Evolutionary conservation across 2,329 filamentous ascomycete species (phyloP), one percentile per base, ranked within the genome.

Genomic region (Tolypocladium amazonense): DNA sequence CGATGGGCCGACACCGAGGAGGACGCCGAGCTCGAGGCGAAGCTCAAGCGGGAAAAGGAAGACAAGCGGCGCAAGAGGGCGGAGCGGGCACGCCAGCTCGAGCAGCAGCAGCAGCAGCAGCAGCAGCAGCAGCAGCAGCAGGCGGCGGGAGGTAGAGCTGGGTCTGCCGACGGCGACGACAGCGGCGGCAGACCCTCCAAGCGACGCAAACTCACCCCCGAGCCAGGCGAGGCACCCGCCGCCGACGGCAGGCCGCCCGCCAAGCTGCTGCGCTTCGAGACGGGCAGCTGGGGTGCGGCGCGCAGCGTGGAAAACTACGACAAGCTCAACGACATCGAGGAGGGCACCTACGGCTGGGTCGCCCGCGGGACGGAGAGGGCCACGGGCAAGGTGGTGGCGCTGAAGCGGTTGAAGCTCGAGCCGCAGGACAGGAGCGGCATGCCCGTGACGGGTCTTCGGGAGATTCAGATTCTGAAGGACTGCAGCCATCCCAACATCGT

Each of bases 321-420:
- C 68, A 89, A 90, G 66, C 80, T 99, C 60, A 99, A 99, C 73
- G 89, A 94, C 71, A 99, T 99, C 68, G 94, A 97, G 74, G 94
- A 99, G 77, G 94, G 94, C 41, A 92, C 92, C 11, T 99, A 99
- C 73, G 94, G 94, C 54, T 93, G 88, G 83, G 94, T 99, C 5
- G 92, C 92, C 59, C 83, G 94, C 60, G 94, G 92, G 15, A 87
- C 81, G 62, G 88, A 95, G 67, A 79, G 82, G 38, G 76, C 79
- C 4, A 93, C 89, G 0, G 89, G 89, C 39, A 83, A 88, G 60
- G 82, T 99, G 8, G 92, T 97, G 25, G 94, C 94, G 18, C 78
- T 99, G 64, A 99, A 99, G 79, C 88, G 92, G 70, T 81, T 97
- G 60, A 99, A 99, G 79, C 85, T 96, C 73, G 90, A 97, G 70